Evolutionary conservation across 805 yeast genomes (phyloP).

Genomic region (Wickerhamiella kurtzmanii): DNA sequence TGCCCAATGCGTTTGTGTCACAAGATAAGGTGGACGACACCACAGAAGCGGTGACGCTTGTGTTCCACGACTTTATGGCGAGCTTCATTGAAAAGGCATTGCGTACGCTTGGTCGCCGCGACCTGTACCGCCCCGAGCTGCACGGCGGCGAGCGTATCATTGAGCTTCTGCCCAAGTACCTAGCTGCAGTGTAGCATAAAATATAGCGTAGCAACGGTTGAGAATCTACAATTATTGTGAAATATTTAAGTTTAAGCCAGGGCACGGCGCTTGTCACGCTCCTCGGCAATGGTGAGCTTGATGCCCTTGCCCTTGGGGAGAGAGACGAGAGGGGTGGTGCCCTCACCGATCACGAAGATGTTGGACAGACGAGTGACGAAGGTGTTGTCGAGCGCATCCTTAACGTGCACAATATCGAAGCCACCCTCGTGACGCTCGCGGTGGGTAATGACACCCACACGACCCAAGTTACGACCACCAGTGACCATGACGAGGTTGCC

Average conservation of each 20-base stretch:
- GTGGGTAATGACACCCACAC: conserved; percentile 92
- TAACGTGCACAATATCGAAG: conserved; percentile 92
- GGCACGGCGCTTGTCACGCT: conserved; percentile 97
- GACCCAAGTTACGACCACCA: conserved; percentile 98
- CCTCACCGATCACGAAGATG: conserved; percentile 93
- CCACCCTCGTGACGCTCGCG: conserved; percentile 98
- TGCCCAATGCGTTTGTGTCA: conserved; percentile 59
- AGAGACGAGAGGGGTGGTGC: conserved; percentile 85
- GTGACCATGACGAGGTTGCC: conserved; percentile 88
- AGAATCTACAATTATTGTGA: background rate
- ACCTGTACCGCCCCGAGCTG: conserved; percentile 12
- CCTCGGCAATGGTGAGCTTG: conserved; percentile 89
- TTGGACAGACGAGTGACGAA: conserved; percentile 88
- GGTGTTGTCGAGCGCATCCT: conserved; percentile 87
- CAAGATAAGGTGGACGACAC: background rate
- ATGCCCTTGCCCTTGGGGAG: conserved; percentile 99
- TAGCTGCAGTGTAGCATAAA: conserved; percentile 6
- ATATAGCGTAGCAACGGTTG: no score
- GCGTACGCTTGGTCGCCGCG: conserved; percentile 20
- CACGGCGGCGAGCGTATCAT: conserved; percentile 22
- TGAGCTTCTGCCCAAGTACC: conserved; percentile 22
- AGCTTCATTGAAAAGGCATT: conserved; percentile 37
- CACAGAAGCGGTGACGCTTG: conserved; percentile 46
- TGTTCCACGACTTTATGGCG: conserved; percentile 67
- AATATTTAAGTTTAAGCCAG: conserved; percentile 18